Evolutionary conservation across 208 protist species (phyloP).

Genomic region (Acanthamoeba sp.): DNA sequence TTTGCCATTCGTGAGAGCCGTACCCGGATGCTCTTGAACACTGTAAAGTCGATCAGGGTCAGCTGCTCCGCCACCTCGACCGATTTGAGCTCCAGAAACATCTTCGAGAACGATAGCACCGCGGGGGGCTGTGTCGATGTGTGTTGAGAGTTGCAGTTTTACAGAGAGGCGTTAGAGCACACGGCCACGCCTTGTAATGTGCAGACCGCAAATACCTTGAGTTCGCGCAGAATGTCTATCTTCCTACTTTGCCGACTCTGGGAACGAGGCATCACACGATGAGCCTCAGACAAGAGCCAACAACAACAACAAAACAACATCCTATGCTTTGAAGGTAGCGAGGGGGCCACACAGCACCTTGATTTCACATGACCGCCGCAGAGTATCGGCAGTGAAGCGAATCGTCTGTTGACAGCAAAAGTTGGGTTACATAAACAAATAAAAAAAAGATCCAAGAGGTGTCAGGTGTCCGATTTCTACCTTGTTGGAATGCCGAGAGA

Average conservation of each 20-base stretch:
- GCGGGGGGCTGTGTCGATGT: background rate
- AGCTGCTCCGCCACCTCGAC: slow-evolving; percentile 14
- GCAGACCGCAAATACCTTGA: background rate
- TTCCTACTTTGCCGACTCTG: slow-evolving; percentile 5
- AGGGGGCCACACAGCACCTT: background rate
- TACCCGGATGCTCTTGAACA: slow-evolving; percentile 32
- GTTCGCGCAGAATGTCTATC: background rate
- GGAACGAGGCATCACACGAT: background rate
- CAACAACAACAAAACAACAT: too few species aligned
- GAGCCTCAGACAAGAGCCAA: too few species aligned
- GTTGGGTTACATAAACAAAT: too few species aligned
- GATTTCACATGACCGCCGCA: background rate
- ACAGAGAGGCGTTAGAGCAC: background rate
- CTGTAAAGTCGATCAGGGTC: background rate
- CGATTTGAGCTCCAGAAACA: slow-evolving; percentile 26
- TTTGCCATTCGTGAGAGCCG: too few species aligned
- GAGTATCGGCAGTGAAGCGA: background rate
- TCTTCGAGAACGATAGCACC: slow-evolving; percentile 12
- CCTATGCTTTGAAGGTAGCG: background rate
- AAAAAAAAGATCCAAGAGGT: too few species aligned
- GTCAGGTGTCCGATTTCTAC: too few species aligned
- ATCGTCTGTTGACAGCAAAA: too few species aligned
- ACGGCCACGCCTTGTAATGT: too few species aligned
- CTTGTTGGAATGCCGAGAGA: slow-evolving; percentile 13
- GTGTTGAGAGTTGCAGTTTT: background rate